Conservation (phyloP, 495 filamentous ascomycete species). For the Aspergillus sclerotiicarbonarius region DNA sequence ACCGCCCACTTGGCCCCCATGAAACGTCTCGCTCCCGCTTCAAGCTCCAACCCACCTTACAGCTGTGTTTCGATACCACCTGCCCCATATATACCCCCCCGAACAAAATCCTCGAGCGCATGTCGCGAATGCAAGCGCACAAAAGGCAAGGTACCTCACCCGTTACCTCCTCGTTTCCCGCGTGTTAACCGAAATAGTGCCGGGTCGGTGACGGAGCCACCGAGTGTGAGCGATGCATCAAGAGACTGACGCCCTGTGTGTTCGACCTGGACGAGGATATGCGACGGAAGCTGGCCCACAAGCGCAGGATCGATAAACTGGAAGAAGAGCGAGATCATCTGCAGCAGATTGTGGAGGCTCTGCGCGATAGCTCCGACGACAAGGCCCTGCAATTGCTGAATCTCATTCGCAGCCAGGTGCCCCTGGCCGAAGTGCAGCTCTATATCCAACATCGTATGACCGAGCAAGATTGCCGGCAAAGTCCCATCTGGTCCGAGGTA, state of each 20-base stretch:
- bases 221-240: conserved; percentile 15
- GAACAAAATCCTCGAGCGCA: too few species aligned
- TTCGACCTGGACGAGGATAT: conserved; percentile 26
- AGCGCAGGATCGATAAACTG: conserved; percentile 25
- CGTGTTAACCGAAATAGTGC: too few species aligned
- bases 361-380: conserved; percentile 18
- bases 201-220: background rate
- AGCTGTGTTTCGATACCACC: too few species aligned
- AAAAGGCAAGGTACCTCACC: too few species aligned
- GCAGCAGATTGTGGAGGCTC: conserved; percentile 17
- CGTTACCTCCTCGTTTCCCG: too few species aligned
- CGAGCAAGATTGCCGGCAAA: background rate
- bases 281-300: conserved; percentile 20
- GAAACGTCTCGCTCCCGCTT: too few species aligned
- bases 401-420: conserved; percentile 23
- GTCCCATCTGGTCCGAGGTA: too few species aligned
- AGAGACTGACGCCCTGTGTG: conserved; percentile 16
- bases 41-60: too few species aligned
- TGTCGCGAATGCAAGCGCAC: too few species aligned
- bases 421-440: conserved; percentile 18
- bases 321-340: conserved; percentile 26
- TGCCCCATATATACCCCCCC: too few species aligned
- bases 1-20: too few species aligned
- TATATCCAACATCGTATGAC: background rate
- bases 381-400: conserved; percentile 16